Percentiles rank a stretch among this genome's conserved stretches.
phyloP scores from a whole-genome alignment of 345 rosid genomes.

The Arabis hirsuta region DNA sequence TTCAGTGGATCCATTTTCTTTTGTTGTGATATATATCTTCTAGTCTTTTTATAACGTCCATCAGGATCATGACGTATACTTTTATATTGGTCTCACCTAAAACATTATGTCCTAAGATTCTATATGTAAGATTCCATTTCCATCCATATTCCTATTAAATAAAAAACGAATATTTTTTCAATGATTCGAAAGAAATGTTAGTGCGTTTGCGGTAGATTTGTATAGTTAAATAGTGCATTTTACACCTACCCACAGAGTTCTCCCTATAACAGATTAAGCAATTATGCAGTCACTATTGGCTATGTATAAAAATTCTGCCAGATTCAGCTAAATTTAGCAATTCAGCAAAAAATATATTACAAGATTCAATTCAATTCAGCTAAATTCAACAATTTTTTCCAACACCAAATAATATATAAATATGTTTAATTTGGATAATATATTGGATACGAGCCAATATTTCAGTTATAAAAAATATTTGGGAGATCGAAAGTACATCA shows the following conservation, averaged over 20 bases:
- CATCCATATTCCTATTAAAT: conserved; percentile 32
- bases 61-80: conserved; percentile 39
- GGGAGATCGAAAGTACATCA: no score
- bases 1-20: conserved; percentile 37
- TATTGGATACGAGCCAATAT: no score
- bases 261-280: conserved; percentile 17
- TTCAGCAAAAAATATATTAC: no score
- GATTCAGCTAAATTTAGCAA: no score
- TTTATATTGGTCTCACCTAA: conserved; percentile 49
- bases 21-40: conserved; percentile 36
- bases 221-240: conserved; percentile 16
- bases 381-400: no score
- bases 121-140: conserved; percentile 47
- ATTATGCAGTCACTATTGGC: no score
- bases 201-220: conserved; percentile 34
- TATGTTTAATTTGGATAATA: no score
- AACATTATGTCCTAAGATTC: conserved; percentile 48
- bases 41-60: conserved; percentile 34
- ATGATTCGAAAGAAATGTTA: conserved; percentile 35
- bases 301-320: no score
- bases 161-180: conserved; percentile 32
- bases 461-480: no score
- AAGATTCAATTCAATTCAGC: no score
- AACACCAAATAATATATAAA: no score
- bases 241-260: conserved; percentile 37